A percentile compares a stretch with the other conserved stretches of the same genome.
Conservation (phyloP, 345 rosid genomes). For the Schrenkiella parvula region DNA sequence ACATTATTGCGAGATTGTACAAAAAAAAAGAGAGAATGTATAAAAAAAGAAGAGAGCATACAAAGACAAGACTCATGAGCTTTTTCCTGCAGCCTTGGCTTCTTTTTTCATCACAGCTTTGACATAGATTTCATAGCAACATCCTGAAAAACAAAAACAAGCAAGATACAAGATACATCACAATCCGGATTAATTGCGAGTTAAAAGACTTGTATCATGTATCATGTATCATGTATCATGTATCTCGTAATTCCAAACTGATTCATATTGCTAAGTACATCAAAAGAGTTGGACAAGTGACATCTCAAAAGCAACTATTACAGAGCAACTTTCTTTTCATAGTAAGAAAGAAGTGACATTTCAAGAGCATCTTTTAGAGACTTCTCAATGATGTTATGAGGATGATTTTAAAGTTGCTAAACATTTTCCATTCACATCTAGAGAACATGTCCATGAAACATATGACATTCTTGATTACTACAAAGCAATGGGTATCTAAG, state of each 20-base stretch:
- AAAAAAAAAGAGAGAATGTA: background rate
- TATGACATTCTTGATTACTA: background rate
- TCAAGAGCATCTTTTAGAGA: background rate
- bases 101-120: slow-evolving; percentile 65
- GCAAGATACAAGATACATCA: background rate
- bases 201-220: background rate
- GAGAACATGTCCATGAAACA: background rate
- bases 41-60: background rate
- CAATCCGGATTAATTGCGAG: background rate
- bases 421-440: background rate
- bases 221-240: too few species aligned
- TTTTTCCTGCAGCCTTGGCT: slow-evolving; percentile 46
- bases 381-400: slow-evolving; percentile 4
- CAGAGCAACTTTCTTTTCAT: background rate
- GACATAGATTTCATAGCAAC: slow-evolving; percentile 82
- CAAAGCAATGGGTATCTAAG: background rate
- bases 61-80: slow-evolving; percentile 34
- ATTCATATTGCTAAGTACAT: background rate
- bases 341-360: background rate
- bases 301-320: background rate
- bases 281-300: background rate
- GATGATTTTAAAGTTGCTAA: background rate
- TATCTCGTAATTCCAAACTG: background rate
- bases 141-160: slow-evolving; percentile 40
- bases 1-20: slow-evolving; percentile 4